phyloP scores from a whole-genome alignment of 768 basidiomycete genomes.

The Dendrothele bispora region DNA sequence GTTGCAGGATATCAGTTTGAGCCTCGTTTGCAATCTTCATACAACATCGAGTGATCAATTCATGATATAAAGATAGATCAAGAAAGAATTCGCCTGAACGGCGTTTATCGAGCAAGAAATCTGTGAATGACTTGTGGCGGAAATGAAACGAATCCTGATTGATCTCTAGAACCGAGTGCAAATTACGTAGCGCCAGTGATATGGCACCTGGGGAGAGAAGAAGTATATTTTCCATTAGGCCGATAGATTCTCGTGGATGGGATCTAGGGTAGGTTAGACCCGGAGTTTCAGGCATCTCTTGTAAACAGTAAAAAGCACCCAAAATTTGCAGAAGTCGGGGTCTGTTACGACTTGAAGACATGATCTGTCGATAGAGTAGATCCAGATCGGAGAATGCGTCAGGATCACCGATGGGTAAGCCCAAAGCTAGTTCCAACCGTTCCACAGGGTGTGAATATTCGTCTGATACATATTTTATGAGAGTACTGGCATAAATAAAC shows the following conservation, averaged over 20 bases:
- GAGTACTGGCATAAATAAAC: background rate
- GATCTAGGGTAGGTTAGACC: too few species aligned
- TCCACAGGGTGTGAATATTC: background rate
- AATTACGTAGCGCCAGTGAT: background rate
- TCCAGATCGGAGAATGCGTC: background rate
- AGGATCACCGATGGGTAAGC: background rate
- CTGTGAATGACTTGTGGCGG: background rate
- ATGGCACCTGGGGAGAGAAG: background rate
- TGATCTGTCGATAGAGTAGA: background rate
- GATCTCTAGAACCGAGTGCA: constrained; percentile 2
- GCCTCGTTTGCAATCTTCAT: too few species aligned
- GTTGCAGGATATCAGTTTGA: too few species aligned
- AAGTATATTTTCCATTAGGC: background rate
- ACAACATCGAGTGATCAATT: too few species aligned
- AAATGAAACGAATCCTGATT: background rate
- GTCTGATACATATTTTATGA: background rate
- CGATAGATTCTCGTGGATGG: background rate
- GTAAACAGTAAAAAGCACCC: background rate
- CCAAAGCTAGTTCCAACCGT: background rate
- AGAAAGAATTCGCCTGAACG: constrained; percentile 1
- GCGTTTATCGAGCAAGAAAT: background rate
- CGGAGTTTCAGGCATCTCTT: too few species aligned
- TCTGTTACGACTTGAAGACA: background rate
- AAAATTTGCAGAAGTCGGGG: background rate
- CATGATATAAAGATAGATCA: too few species aligned